Base-by-base conservation (phyloP, 768 basidiomycete genomes). In the Daedaleopsis sinensis region DNA sequence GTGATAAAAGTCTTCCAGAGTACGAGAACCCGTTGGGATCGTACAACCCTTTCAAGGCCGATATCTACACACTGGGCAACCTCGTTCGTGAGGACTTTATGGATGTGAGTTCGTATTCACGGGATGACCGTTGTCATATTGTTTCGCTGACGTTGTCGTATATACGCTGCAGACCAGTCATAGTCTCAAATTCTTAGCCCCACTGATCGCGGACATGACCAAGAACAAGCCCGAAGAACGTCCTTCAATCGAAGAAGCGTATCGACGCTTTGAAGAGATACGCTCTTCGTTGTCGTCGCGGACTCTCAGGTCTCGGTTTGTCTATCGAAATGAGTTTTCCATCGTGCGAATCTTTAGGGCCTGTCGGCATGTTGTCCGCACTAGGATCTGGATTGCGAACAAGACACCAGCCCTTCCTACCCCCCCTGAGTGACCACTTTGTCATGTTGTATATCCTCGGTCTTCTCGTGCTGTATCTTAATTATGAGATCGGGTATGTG, bases 141-240 rank as follows among this genome's bases (percentile, higher is more conserved):
- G 18, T 46, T 18, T 21, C n/a, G n/a, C 18, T 18, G 9, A 3
- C 27, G 3, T 32, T 32, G 27, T n/a, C 44, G n/a, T n/a, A n/a
- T n/a, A n/a, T n/a, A n/a, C n/a, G 10, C 21, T 16, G 35, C 35
- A 52, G 51, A 32, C 36, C 15, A n/a, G 35, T 36, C n/a, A 35
- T 35, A 67, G 67, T 15, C 47, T 72, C 15, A 69, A 65, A 1
- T 73, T 73, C 61, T 52, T 75, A 65, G 16, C 49, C 38, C 56
- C 64, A 13, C 59, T 76, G 10, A 49, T 75, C 6, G 36, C 46
- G 3, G 59, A 62, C 6, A 76, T 76, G 74, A 63, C 64, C 0
- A 62, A 59, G 3, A 58, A 61, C 1, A 66, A 71, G 49, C 75
- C 75, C 0, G 42, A 48, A 5, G 46, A 55, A 27, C 68, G 75